phyloP scores from a whole-genome alignment of 148 eudicot genomes.

The Rheum nobile region DNA sequence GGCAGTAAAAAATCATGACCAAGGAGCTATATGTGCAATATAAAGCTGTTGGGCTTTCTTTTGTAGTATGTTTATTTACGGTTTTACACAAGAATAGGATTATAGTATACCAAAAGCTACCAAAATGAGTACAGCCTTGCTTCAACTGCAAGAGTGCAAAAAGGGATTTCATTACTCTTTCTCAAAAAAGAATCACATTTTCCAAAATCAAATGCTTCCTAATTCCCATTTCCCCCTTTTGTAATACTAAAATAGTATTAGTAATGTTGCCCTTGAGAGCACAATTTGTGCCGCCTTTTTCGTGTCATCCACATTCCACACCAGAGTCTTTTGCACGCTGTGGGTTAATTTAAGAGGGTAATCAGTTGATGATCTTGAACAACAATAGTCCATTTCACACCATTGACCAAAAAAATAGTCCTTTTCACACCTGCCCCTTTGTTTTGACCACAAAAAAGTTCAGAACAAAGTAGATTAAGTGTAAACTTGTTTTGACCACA shows the following conservation, averaged over 20 bases:
- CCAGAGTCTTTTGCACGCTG: neutral
- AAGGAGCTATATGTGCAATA: neutral
- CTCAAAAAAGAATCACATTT: neutral
- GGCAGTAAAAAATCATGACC: neutral
- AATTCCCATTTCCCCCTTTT: neutral
- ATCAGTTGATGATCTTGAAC: neutral
- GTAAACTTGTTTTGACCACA: neutral
- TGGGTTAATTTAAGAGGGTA: neutral
- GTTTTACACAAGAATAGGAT: neutral
- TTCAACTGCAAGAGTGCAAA: constrained; percentile 4
- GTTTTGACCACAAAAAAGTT: neutral
- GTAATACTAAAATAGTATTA: neutral
- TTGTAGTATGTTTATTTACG: neutral
- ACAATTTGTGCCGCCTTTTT: neutral
- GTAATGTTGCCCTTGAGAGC: neutral
- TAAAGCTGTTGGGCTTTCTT: neutral
- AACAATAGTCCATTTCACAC: neutral
- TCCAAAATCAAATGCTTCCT: neutral
- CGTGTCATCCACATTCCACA: constrained; percentile 1
- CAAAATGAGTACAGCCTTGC: neutral
- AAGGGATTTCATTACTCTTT: neutral
- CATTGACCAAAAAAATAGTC: neutral
- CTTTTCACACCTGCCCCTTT: neutral
- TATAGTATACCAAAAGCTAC: neutral
- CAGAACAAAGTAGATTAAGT: neutral